Base-by-base conservation (phyloP, 176 grass and related monocot species). In the Typha latifolia region DNA sequence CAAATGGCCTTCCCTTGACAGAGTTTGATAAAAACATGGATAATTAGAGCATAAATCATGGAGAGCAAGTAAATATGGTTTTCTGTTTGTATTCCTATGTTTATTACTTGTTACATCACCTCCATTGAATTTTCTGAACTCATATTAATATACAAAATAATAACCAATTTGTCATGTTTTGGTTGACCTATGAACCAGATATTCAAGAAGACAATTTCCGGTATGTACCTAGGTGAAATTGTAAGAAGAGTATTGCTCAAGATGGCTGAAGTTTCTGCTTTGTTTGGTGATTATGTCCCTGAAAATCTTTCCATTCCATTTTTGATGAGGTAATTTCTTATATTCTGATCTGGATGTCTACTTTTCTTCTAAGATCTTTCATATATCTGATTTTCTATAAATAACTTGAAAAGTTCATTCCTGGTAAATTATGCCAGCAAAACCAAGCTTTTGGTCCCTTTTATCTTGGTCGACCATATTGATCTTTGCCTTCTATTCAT, bases 151-250 rank as follows among this genome's bases (percentile, higher is more conserved):
- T 43, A 43, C 37, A 43, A 43, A 9, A 43, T 43, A 37, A 4
- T 43, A 9, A 10, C 9, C 37, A 43, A 9, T 43, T 43, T 43
- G 37, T 6, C 8, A 43, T 43, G 1, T 9, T 43, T 43, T 43
- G 22, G 11, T 14, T 62, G 7, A 5, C 47, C 49, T 72, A 1
- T 15, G 52, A 21, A 31, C 59, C 77, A 91, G 88, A 84, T 91
- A 62, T 92, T 84, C 12, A 88, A 97, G 81, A 97, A 97, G 71
- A 32, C 90, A 67, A 75, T 97, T 64, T 86, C 93, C 0, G 88
- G 93, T 14, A 74, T 92, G 83, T 97, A 97, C 62, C 77, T 97
- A 0, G 93, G 93, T 6, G 93, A 97, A 56, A 77, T 92, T 14
- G 88, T 97, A 4, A 83, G 93, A 68, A 72, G 88, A 49, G 85